Evolutionary conservation across 345 rosid species (phyloP).

Genomic region (Hevea brasiliensis): DNA sequence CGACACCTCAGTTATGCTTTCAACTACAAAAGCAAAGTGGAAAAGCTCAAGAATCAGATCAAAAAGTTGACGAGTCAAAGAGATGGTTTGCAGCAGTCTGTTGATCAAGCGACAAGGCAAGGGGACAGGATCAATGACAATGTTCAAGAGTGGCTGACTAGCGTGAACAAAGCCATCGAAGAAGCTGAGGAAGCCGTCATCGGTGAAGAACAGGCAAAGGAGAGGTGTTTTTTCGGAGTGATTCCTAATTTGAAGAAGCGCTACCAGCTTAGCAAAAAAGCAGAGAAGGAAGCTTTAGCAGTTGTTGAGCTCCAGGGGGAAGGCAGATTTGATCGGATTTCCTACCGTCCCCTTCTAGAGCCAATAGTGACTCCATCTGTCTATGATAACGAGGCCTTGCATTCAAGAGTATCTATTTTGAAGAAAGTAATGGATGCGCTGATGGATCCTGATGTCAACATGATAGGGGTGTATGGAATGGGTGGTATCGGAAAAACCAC

Average conservation of each 20-base stretch:
- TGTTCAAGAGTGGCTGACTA: constrained; percentile 5
- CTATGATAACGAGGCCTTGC: neutral
- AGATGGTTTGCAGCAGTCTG: neutral
- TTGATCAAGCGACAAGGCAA: neutral
- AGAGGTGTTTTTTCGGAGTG: constrained; percentile 1
- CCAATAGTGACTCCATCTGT: neutral
- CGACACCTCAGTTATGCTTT: neutral
- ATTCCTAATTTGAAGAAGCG: constrained; percentile 7
- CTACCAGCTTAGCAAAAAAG: constrained; percentile 9
- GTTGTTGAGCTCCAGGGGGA: neutral
- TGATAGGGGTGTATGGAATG: constrained; percentile 23
- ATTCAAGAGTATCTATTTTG: constrained; percentile 1
- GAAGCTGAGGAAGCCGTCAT: neutral
- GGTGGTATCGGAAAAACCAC: constrained; percentile 27
- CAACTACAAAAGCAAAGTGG: neutral
- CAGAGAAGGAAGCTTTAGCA: neutral
- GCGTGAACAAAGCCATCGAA: neutral
- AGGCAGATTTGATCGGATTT: neutral
- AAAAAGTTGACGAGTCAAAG: neutral
- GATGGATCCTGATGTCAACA: neutral
- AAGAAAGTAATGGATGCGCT: constrained; percentile 7
- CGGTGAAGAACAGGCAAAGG: neutral
- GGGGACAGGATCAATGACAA: neutral
- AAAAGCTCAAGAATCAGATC: neutral
- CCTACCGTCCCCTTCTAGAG: neutral